Base-by-base conservation (phyloP, 805 yeast genomes). In the Zygoascus bituminiphila region DNA sequence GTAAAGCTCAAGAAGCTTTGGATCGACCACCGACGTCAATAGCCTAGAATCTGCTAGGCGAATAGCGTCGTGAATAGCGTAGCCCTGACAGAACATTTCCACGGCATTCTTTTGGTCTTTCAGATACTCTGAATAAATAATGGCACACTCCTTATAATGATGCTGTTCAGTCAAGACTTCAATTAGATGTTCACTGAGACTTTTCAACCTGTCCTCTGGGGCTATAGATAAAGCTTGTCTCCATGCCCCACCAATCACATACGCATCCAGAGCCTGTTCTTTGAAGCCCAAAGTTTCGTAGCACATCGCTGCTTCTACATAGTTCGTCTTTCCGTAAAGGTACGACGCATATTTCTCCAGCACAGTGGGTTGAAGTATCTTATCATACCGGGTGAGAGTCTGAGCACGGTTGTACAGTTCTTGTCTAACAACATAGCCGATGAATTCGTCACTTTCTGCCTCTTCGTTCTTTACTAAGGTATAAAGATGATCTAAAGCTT, bases 101-200 rank as follows among this genome's bases (percentile, higher is more conserved):
- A 88, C 73, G 0, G 96, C 82, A 46, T 75, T 81, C 44, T 74
- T 78, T 15, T 80, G 59, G 55, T 86, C 73, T 10, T 74, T 63
- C 59, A 88, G 69, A 61, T 81, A 83, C 42, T 78, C 70, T 48
- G 72, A 67, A 60, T 84, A 81, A 35, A 93, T 78, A 45, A 77
- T 78, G 0, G 95, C 98, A 7, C 96, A 93, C 33, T 84, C 88
- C 9, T 76, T 68, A 62, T 84, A 89, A 61, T 85, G 91, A 23
- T 80, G 82, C 22, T 62, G 57, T 33, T 82, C 88, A 1, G 74
- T 69, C 45, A 87, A 72, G 1, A 78, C 63, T 0, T 73, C 66
- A 10, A 84, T 80, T 49, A 93, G 72, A 47, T 76, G 73, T 33
- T 76, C 80, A 6, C 87, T 82, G 17, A 78, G 69, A 0, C 71